Conservation (phyloP, 108 stramenopile species). For the Aurantiochytrium sp. region DNA sequence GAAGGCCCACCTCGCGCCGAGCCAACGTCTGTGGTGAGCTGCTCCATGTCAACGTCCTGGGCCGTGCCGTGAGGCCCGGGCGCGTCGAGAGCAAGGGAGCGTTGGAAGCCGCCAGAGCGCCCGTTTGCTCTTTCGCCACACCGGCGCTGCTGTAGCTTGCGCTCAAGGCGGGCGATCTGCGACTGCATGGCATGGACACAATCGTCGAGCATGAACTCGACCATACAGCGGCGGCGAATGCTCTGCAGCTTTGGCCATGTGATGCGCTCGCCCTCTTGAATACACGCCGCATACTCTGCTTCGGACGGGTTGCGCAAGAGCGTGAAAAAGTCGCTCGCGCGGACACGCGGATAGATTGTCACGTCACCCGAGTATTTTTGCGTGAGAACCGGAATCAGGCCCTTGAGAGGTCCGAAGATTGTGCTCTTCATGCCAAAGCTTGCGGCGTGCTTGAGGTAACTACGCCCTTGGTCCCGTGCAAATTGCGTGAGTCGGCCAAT, state of each 20-base stretch:
- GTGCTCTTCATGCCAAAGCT: neutral
- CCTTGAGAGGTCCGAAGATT: neutral
- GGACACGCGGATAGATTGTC: conserved; percentile 86
- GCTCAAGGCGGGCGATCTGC: neutral
- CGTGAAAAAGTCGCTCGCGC: conserved; percentile 65
- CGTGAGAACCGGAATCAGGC: conserved; percentile 32
- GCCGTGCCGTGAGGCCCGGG: neutral
- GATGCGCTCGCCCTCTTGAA: conserved; percentile 14
- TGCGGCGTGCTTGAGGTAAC: conserved; percentile 46
- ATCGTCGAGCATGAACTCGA: conserved; percentile 37
- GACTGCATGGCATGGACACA: conserved; percentile 31
- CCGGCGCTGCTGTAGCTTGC: neutral
- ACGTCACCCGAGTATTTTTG: conserved; percentile 94
- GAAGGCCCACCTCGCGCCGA: neutral
- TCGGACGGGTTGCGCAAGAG: conserved; percentile 76
- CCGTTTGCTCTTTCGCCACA: neutral
- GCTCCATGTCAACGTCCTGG: neutral
- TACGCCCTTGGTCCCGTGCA: conserved; percentile 64
- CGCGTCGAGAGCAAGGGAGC: neutral
- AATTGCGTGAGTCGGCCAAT: neutral
- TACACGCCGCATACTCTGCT: conserved; percentile 52
- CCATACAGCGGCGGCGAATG: conserved; percentile 24
- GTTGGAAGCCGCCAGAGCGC: neutral
- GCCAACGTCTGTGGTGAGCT: neutral
- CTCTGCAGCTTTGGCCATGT: conserved; percentile 33